Percentiles rank a stretch among this genome's conserved stretches.
These are phyloP conservation scores for Tricholoma hemisulphureum DNA, from an alignment of 768 basidiomycete species.

Conservation along the genomic window DNA sequence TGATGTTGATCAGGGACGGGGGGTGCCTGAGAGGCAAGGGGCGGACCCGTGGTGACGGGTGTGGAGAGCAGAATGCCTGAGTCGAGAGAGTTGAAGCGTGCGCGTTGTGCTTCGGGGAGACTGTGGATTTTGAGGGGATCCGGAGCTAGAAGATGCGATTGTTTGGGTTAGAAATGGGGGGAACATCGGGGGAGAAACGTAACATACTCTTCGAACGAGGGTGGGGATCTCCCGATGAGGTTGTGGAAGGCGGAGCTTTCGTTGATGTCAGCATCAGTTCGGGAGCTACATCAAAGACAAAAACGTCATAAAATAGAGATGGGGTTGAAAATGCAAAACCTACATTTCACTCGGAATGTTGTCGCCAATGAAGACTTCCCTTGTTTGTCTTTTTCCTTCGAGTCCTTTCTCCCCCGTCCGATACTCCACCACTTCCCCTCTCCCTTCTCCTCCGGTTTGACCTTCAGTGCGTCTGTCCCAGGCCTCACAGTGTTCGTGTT, in stretches of 20 bases:
- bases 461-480: conserved; percentile 28
- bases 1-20: neutral
- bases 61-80: conserved; percentile 34
- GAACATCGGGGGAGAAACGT: neutral
- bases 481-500: conserved; percentile 20
- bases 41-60: conserved; percentile 26
- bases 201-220: conserved; percentile 42
- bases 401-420: conserved; percentile 69
- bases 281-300: conserved; percentile 33
- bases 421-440: conserved; percentile 81
- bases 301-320: neutral
- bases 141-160: conserved; percentile 36
- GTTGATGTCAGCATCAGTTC: conserved; percentile 27
- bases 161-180: neutral
- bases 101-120: conserved; percentile 32
- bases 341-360: conserved; percentile 43
- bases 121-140: conserved; percentile 46
- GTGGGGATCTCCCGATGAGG: conserved; percentile 19
- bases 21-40: conserved; percentile 1
- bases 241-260: neutral
- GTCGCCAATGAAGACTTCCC: conserved; percentile 34
- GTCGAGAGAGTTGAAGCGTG: conserved; percentile 66
- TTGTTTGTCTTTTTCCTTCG: conserved; percentile 58
- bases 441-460: conserved; percentile 31
- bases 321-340: too few relatives aligned